A percentile compares a stretch with the other conserved stretches of the same genome.
These are phyloP conservation scores for Diaporthe amygdali DNA, from an alignment of 2,329 filamentous ascomycete genomes.

Conservation along the genomic window DNA sequence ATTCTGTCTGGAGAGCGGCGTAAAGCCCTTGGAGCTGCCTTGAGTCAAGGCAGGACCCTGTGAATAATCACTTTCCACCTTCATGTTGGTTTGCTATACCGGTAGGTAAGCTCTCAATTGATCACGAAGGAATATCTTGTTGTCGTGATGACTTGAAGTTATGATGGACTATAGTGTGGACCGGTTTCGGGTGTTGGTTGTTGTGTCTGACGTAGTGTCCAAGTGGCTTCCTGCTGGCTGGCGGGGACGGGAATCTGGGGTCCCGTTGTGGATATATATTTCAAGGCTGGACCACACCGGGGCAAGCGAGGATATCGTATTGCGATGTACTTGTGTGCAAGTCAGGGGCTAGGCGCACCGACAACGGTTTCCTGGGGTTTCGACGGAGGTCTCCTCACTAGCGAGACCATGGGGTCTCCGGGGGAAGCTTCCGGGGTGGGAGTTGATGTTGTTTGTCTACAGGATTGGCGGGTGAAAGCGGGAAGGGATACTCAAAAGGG, in stretches of 20 bases:
- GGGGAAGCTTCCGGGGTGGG: conserved; percentile 16
- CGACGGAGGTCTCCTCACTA: conserved; percentile 42
- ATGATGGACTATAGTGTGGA: not conserved
- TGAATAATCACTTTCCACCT: conserved; percentile 20
- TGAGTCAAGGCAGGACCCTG: conserved; percentile 16
- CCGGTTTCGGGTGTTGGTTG: not conserved
- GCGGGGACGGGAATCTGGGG: conserved; percentile 19
- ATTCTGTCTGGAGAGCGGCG: conserved; percentile 27
- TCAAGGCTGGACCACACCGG: conserved; percentile 11
- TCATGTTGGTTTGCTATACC: conserved; percentile 9
- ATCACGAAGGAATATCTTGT: not conserved
- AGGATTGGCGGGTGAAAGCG: not conserved
- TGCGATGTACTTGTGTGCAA: conserved; percentile 17
- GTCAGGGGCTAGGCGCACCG: conserved; percentile 30
- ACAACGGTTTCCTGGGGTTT: conserved; percentile 29
- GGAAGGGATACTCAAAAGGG: not conserved
- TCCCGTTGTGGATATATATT: conserved; percentile 21
- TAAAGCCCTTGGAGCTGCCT: conserved; percentile 21
- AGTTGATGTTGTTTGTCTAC: not conserved
- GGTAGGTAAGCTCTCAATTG: not conserved
- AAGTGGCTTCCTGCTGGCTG: not conserved
- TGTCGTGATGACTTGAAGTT: not conserved
- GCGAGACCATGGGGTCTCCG: conserved; percentile 43
- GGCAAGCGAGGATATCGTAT: conserved; percentile 17
- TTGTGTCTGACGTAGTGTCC: conserved; percentile 3